These are phyloP conservation scores for Kluyveromyces starmeri DNA, from an alignment of 805 yeast species.

Conservation along the genomic window DNA sequence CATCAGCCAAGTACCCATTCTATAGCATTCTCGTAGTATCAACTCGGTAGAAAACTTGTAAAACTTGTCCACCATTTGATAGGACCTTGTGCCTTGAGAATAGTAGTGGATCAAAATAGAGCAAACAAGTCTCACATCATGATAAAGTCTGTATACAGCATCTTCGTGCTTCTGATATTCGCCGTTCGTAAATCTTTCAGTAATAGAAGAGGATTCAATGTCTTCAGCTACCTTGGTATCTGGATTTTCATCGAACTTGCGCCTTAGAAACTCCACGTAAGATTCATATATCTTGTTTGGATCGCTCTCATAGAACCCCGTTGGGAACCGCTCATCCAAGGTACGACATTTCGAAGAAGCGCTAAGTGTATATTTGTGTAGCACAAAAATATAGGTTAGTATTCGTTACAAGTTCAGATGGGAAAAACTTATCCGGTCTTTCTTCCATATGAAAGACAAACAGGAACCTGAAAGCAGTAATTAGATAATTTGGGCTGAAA, in stretches of 20 bases:
- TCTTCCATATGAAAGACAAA: no score
- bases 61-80: constrained; percentile 50
- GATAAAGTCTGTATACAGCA: constrained; percentile 49
- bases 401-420: no score
- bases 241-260: constrained; percentile 16
- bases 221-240: constrained; percentile 18
- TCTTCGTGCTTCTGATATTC: constrained; percentile 31
- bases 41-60: constrained; percentile 56
- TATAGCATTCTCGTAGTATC: constrained; percentile 50
- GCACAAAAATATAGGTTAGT: no score
- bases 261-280: constrained; percentile 31
- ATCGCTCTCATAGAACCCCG: constrained; percentile 37
- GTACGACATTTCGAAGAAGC: constrained; percentile 27
- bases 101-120: constrained; percentile 39
- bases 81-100: constrained; percentile 40
- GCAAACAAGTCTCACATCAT: constrained; percentile 55
- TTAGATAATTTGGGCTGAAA: no score
- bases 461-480: no score
- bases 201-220: constrained; percentile 33
- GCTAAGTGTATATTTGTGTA: no score
- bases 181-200: constrained; percentile 31
- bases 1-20: constrained; percentile 30
- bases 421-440: no score
- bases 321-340: constrained; percentile 35
- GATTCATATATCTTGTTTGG: constrained; percentile 37